Base-by-base conservation (phyloP, 805 yeast genomes). In the Tetrapisispora nanseiensis region DNA sequence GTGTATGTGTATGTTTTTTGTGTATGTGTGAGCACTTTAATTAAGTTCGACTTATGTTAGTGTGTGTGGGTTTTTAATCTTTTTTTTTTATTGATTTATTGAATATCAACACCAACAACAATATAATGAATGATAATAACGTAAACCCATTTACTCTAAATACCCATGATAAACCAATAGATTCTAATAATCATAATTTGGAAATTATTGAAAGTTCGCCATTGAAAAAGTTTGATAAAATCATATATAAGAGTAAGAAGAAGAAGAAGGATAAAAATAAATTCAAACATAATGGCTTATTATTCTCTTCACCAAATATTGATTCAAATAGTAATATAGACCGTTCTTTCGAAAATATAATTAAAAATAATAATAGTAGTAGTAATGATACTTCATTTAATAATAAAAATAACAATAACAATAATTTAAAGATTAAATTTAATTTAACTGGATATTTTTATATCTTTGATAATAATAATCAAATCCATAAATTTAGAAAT, bases 301-400 rank as follows among this genome's bases (percentile, higher is more conserved):
- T 52, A 26, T 40, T 46, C n/a, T 39, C 49, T 8, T 48, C 49
- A n/a, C 28, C 42, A 37, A 33, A 35, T 26, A 24, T 35, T 9
- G 38, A 35, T 15, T 24, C 26, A 16, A 24, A 29, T 24, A 24
- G 10, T 6, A n/a, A n/a, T n/a, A n/a, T n/a, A n/a, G n/a, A n/a
- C n/a, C n/a, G n/a, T n/a, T n/a, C n/a, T n/a, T n/a, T n/a, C n/a
- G n/a, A n/a, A n/a, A n/a, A n/a, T n/a, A n/a, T n/a, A n/a, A n/a
- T 22, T 13, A 33, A 33, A 15, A 10, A 33, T 13, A 12, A 13
- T n/a, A 8, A 8, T 13, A 19, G 7, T 33, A n/a, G 12, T 7
- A 4, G n/a, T 18, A 11, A 5, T 28, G 22, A n/a, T 15, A 18
- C 2, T 23, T 18, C 8, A 28, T 11, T 29, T 13, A 15, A 13